Evolutionary conservation across 768 basidiomycete genomes (phyloP), one percentile per base, ranked within the genome.

Genomic region (Tremella mesenterica): DNA sequence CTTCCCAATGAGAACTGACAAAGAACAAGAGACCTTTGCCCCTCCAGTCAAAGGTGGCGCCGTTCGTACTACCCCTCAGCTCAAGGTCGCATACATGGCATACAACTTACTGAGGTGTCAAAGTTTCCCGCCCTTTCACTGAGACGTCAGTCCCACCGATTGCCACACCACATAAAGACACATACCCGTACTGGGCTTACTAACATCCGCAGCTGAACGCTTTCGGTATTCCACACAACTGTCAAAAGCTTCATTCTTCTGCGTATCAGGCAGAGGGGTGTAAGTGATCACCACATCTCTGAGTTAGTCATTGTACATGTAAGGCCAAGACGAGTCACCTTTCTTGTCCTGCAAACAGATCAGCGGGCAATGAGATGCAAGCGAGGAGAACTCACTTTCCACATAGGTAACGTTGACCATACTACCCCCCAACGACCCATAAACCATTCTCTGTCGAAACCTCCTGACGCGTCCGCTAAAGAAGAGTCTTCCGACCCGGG

Each of bases 231-330:
- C 62, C n/a, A 77, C 76, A 21, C 72, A 34, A 53, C 75, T 75
- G 48, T 74, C 72, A 51, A 76, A 74, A 8, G 58, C 63, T 5
- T 53, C 57, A 27, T 54, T 12, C 23, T 44, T 55, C 41, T 56
- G 41, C 10, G 45, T 47, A 4, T 60, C 50, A 1, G 63, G 48
- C 9, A 71, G 54, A 0, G 70, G 59, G 1, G 63, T 61, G 53
- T 77, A 77, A 9, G 72, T 74, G 58, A 77, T 77, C 3, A 65
- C 64, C n/a, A 77, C 77, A 53, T 77, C 75, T 67, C 44, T 16
- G 23, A 16, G 33, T 33, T 57, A 20, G 54, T 38, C 46, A 16
- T 1, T 27, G 33, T 18, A 4, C 34, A 9, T 7, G 23, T 7
- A 14, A 12, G 38, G 10, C 23, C 20, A 10, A 1, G 30, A 43